Evolutionary conservation across 306 rosid genomes (phyloP).

Genomic region (Carpinus fangiana): DNA sequence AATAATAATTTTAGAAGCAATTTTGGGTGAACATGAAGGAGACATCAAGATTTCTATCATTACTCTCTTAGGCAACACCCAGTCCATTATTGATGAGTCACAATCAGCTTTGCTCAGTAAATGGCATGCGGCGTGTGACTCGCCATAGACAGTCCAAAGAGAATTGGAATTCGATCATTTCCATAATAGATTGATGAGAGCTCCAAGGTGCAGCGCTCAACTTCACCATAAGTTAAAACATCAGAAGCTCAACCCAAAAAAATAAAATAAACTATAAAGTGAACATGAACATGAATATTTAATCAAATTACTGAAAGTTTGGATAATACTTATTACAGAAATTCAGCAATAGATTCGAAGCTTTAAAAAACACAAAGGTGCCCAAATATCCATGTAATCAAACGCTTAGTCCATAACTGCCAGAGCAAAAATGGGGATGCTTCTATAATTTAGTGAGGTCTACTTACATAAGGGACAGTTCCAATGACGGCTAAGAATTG

Average conservation of each 20-base stretch:
- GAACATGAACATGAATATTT: background rate
- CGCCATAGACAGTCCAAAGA: background rate
- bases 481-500: constrained; percentile 18
- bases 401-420: background rate
- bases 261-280: background rate
- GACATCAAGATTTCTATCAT: too few relatives aligned
- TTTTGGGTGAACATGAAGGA: too few relatives aligned
- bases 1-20: too few relatives aligned
- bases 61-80: background rate
- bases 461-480: constrained; percentile 12
- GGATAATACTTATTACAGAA: background rate
- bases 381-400: background rate
- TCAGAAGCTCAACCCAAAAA: background rate
- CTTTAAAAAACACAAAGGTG: too few relatives aligned
- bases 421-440: background rate
- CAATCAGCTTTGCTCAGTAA: background rate
- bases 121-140: background rate
- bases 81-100: background rate
- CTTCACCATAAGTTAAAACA: background rate
- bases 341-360: background rate
- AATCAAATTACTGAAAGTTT: background rate
- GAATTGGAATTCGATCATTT: background rate
- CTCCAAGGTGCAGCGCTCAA: background rate
- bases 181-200: background rate
- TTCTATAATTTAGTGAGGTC: constrained; percentile 29